Conservation (phyloP, 306 rosid species). For the Malus sieversii region DNA sequence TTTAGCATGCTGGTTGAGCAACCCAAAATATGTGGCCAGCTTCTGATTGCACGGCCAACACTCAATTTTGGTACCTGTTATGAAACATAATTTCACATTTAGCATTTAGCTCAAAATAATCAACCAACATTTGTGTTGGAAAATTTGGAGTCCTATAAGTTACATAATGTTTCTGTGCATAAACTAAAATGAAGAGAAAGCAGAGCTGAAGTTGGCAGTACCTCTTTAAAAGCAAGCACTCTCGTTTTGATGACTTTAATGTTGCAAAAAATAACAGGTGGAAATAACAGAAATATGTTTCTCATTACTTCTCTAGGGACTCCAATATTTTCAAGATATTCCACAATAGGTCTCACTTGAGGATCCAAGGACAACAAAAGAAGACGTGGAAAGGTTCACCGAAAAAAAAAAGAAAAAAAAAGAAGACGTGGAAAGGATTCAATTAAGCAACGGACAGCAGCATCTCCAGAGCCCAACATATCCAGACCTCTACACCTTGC, state of each 20-base stretch:
- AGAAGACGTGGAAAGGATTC: constrained; percentile 72
- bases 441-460: constrained; percentile 44
- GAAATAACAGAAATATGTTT: constrained; percentile 47
- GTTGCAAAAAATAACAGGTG: constrained; percentile 54
- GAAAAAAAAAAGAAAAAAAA: too few relatives aligned
- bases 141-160: not conserved
- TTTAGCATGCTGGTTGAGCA: constrained; percentile 66
- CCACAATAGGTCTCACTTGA: constrained; percentile 37
- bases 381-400: constrained; percentile 45
- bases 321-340: constrained; percentile 54
- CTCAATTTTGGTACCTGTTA: constrained; percentile 51
- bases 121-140: not conserved
- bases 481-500: constrained; percentile 80
- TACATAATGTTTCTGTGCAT: not conserved
- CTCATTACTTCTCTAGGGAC: constrained; percentile 35
- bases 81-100: constrained; percentile 15
- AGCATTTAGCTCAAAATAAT: not conserved
- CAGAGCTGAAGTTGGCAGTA: constrained; percentile 9
- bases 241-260: constrained; percentile 43
- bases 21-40: constrained; percentile 79
- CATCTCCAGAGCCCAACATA: constrained; percentile 38
- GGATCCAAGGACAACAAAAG: constrained; percentile 49
- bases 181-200: not conserved
- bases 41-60: constrained; percentile 51
- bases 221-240: constrained; percentile 59